Conservation (phyloP, 805 yeast genomes). For the Zygotorulaspora danielsina region DNA sequence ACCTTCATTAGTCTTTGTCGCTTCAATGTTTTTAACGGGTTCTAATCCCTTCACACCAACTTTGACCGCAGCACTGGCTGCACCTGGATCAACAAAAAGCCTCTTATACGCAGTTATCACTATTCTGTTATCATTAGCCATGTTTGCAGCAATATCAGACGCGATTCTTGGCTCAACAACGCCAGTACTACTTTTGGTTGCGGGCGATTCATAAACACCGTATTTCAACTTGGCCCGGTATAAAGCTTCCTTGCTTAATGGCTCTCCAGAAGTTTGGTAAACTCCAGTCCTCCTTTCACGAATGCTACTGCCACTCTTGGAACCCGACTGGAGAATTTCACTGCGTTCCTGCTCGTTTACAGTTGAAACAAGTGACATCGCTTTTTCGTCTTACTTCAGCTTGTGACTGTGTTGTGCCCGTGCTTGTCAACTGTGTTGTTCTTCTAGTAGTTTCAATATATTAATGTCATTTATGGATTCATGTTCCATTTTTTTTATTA, state of each 20-base stretch:
- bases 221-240: conserved; percentile 70
- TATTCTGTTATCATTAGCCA: conserved; percentile 65
- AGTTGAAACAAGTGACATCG: conserved; percentile 35
- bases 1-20: conserved; percentile 10
- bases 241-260: conserved; percentile 67
- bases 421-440: not conserved
- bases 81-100: conserved; percentile 32
- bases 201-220: conserved; percentile 56
- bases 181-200: conserved; percentile 47
- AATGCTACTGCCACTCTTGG: conserved; percentile 2
- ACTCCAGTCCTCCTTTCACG: conserved; percentile 35
- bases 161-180: conserved; percentile 53
- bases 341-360: conserved; percentile 14
- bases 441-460: not conserved
- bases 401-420: not conserved
- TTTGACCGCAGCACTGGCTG: conserved; percentile 32
- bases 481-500: not conserved
- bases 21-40: conserved; percentile 8
- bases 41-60: conserved; percentile 18
- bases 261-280: conserved; percentile 67
- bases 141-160: conserved; percentile 70
- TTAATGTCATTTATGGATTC: no score
- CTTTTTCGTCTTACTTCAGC: not conserved
- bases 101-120: conserved; percentile 62
- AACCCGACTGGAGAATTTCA: conserved; percentile 7